These are phyloP conservation scores for Sporothrix dimorphospora DNA, from an alignment of 2,329 filamentous ascomycete genomes.

Conservation along the genomic window DNA sequence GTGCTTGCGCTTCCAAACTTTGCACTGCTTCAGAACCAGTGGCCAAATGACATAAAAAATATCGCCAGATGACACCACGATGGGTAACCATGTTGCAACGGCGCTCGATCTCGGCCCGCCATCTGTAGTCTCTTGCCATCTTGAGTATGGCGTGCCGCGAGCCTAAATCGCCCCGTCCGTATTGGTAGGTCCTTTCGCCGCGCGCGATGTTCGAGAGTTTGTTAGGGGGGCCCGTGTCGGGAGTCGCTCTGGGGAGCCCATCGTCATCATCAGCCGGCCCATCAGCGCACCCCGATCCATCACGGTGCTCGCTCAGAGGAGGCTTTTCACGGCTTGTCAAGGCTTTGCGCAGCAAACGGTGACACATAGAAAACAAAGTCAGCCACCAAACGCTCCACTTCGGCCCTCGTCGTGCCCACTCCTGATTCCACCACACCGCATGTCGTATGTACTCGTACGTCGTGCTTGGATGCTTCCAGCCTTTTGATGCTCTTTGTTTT, in stretches of 20 bases:
- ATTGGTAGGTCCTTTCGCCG: neutral
- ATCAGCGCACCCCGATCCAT: constrained; percentile 4
- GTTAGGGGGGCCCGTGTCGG: neutral
- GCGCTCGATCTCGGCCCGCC: constrained; percentile 8
- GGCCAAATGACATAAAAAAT: constrained; percentile 1
- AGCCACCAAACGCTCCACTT: neutral
- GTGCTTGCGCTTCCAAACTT: neutral
- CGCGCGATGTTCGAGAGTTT: neutral
- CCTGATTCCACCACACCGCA: neutral
- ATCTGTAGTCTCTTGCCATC: neutral
- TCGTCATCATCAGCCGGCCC: neutral
- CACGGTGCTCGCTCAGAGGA: constrained; percentile 3
- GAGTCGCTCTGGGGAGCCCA: neutral
- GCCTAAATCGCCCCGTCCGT: neutral
- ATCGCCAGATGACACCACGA: neutral
- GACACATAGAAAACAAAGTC: constrained; percentile 20
- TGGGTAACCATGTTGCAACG: neutral
- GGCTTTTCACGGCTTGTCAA: constrained; percentile 23
- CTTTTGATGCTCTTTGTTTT: neutral
- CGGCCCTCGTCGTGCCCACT: neutral
- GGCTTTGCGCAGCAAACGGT: neutral
- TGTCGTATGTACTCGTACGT: neutral
- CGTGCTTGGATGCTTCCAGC: neutral
- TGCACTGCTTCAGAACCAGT: neutral
- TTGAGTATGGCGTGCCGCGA: constrained; percentile 3